Base-by-base conservation (phyloP, 805 yeast species). In the Ogataea wickerhamii region DNA sequence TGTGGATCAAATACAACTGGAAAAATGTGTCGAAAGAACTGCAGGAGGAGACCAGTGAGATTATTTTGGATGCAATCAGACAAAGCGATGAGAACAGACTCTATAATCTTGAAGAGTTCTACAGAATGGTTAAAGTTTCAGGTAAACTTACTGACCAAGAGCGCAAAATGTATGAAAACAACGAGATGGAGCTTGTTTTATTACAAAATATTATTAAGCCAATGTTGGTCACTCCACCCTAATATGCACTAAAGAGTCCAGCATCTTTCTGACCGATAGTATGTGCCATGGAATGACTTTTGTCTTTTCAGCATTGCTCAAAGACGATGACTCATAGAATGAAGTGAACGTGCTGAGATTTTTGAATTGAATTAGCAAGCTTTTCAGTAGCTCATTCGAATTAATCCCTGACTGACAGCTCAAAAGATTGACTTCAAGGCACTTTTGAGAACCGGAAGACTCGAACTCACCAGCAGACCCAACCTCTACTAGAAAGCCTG, bases 331-430 rank as follows among this genome's bases (percentile, higher is more conserved):
- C n/a, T 37, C 48, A 31, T 38, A 45, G 27, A 32, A 40, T 6
- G 60, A 62, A 1, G 78, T 71, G 32, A 83, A 53, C 2, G 45
- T 38, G 26, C 58, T 52, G 36, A 59, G 44, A 40, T 77, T 76
- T 51, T 81, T 71, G 62, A 75, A 81, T 43, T 85, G 91, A 18
- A 62, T 58, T 45, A 85, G 60, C 2, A 84, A 53, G 11, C 70
- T 68, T 43, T 70, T 74, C 67, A 85, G 64, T 18, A 84, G 58
- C 6, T 68, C 71, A 14, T 68, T 68, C 2, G 78, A 67, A 38
- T 76, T 71, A 59, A 84, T 75, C 28, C 78, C 77, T 26, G 78
- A 75, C 13, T 88, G 87, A 51, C 91, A 84, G 53, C 88, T 83
- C 47, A 85, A 60, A 22, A 85, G 62, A 46, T 78, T 82, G 5